phyloP scores from a whole-genome alignment of 345 rosid species.

The Corchorus capsularis region DNA sequence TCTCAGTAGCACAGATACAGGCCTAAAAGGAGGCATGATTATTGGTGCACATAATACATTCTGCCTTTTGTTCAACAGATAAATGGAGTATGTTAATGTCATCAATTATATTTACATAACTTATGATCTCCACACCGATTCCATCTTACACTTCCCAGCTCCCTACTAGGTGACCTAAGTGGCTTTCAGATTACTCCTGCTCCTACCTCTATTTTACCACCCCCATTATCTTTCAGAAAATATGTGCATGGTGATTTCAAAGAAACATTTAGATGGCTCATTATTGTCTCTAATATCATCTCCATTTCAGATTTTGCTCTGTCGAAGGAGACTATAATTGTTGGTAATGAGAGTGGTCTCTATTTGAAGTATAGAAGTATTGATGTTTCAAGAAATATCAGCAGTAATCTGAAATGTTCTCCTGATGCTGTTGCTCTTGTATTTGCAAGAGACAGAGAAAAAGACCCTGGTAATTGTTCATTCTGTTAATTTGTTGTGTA shows the following conservation, averaged over 20 bases:
- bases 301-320: conserved; percentile 62
- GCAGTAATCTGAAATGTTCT: conserved; percentile 4
- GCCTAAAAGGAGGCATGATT: background rate
- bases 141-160: background rate
- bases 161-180: background rate
- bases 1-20: background rate
- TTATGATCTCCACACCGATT: background rate
- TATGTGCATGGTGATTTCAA: background rate
- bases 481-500: background rate
- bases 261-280: background rate
- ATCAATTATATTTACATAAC: background rate
- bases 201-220: background rate
- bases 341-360: conserved; percentile 61
- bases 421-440: conserved; percentile 58
- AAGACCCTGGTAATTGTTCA: conserved; percentile 50
- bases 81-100: background rate
- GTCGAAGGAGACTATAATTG: conserved; percentile 67
- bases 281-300: conserved; percentile 1
- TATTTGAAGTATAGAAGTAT: conserved; percentile 42
- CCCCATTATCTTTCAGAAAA: background rate
- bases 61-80: conserved; percentile 4
- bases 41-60: background rate
- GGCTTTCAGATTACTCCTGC: background rate
- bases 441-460: conserved; percentile 68
- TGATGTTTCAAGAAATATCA: conserved; percentile 27